A percentile compares a stretch with the other conserved stretches of the same genome.
Evolutionary conservation across 257 asterid genomes (phyloP).

Genomic region (Dorcoceras hygrometricum): DNA sequence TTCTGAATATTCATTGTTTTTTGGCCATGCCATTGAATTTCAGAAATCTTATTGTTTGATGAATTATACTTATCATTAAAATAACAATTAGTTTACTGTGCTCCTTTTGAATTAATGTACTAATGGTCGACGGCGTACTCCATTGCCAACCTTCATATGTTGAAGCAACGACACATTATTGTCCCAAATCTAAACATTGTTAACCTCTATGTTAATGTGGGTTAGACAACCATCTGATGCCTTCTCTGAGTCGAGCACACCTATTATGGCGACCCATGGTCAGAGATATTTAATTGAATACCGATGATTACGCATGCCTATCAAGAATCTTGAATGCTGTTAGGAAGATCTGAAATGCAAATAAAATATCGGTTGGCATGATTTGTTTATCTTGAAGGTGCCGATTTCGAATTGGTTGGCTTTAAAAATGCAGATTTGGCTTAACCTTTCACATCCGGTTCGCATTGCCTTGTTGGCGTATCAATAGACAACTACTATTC

Average conservation of each 20-base stretch:
- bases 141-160: constrained; percentile 6
- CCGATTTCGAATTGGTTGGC: constrained; percentile 99
- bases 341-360: constrained; percentile 65
- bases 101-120: constrained; percentile 5
- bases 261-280: constrained; percentile 32
- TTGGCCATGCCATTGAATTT: constrained; percentile 18
- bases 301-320: constrained; percentile 42
- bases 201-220: constrained; percentile 26
- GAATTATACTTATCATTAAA: neutral
- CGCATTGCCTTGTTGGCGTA: constrained; percentile 95
- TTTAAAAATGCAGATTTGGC: constrained; percentile 98
- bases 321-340: constrained; percentile 62
- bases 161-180: constrained; percentile 18
- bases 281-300: constrained; percentile 35
- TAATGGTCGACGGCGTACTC: constrained; percentile 22
- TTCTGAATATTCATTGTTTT: constrained; percentile 3
- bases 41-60: constrained; percentile 10
- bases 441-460: constrained; percentile 82
- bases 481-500: constrained; percentile 84
- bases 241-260: constrained; percentile 36
- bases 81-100: neutral
- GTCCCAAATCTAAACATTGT: constrained; percentile 18
- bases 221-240: constrained; percentile 28
- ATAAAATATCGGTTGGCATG: constrained; percentile 86
- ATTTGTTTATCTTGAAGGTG: constrained; percentile 88